Conservation (phyloP, 352 stramenopile species). For the Phytopythium vexans region DNA sequence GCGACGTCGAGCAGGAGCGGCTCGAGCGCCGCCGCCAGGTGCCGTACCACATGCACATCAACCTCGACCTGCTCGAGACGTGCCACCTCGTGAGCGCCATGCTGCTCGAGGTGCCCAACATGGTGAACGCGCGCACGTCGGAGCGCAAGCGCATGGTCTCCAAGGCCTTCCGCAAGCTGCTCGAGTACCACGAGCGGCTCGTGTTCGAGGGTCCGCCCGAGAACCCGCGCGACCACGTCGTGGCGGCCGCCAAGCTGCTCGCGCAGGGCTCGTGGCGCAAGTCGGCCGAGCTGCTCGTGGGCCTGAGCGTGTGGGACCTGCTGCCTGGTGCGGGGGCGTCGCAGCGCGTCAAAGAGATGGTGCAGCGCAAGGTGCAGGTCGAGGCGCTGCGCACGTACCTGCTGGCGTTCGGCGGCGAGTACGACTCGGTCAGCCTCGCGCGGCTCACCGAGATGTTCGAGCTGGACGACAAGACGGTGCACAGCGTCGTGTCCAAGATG, state of each 20-base stretch:
- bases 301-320: constrained; percentile 95
- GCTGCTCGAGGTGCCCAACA: constrained; percentile 98
- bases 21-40: constrained; percentile 95
- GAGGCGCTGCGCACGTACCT: constrained; percentile 97
- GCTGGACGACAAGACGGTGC: constrained; percentile 93
- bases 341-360: constrained; percentile 88
- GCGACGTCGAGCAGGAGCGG: constrained; percentile 96
- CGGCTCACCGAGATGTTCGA: constrained; percentile 98
- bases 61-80: constrained; percentile 97
- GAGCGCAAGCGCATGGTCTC: constrained; percentile 90
- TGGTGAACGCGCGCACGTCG: constrained; percentile 86
- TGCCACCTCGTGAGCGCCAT: constrained; percentile 98
- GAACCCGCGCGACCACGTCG: constrained; percentile 97
- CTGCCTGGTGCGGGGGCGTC: constrained; percentile 87
- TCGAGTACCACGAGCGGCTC: constrained; percentile 87
- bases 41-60: constrained; percentile 99
- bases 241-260: constrained; percentile 93
- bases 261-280: constrained; percentile 95
- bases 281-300: constrained; percentile 83
- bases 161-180: constrained; percentile 93
- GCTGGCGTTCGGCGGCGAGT: constrained; percentile 94
- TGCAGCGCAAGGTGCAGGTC: constrained; percentile 94
- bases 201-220: constrained; percentile 98
- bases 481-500: constrained; percentile 99
- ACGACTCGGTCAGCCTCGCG: constrained; percentile 94